These are phyloP conservation scores for Candida pini DNA, from an alignment of 805 yeast species.

Conservation along the genomic window DNA sequence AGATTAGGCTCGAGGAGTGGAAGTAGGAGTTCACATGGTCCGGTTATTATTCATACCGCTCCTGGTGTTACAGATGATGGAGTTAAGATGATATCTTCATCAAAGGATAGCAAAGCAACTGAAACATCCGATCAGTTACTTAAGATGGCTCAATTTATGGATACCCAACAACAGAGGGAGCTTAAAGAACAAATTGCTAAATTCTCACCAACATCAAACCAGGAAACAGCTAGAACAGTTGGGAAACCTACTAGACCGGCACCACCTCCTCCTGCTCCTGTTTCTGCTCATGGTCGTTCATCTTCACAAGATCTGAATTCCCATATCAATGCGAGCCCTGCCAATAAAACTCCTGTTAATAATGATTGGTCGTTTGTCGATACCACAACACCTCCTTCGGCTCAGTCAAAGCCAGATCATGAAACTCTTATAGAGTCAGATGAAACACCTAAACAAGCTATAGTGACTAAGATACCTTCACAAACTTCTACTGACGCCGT, in stretches of 20 bases:
- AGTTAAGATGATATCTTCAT: background rate
- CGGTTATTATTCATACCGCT: slow-evolving; percentile 19
- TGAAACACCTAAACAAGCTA: background rate
- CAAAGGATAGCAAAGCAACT: background rate
- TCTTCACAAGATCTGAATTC: background rate
- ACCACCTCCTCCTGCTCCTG: background rate
- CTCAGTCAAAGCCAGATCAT: slow-evolving; percentile 1
- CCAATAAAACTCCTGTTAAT: background rate
- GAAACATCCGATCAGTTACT: background rate
- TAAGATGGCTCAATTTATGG: background rate
- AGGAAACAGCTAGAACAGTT: background rate
- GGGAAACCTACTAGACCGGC: background rate
- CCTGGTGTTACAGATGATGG: slow-evolving; percentile 15
- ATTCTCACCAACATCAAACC: background rate
- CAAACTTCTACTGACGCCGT: slow-evolving; percentile 3
- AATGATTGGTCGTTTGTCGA: background rate
- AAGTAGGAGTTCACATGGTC: slow-evolving; percentile 6
- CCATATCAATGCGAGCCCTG: background rate
- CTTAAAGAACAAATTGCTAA: background rate
- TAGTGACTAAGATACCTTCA: background rate
- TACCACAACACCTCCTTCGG: background rate
- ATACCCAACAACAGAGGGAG: background rate
- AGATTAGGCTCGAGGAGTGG: slow-evolving; percentile 15
- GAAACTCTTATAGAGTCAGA: background rate
- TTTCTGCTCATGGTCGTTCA: too few species aligned